Base-by-base conservation (phyloP, 2,329 filamentous ascomycete genomes). In the Fonsecaea nubica region DNA sequence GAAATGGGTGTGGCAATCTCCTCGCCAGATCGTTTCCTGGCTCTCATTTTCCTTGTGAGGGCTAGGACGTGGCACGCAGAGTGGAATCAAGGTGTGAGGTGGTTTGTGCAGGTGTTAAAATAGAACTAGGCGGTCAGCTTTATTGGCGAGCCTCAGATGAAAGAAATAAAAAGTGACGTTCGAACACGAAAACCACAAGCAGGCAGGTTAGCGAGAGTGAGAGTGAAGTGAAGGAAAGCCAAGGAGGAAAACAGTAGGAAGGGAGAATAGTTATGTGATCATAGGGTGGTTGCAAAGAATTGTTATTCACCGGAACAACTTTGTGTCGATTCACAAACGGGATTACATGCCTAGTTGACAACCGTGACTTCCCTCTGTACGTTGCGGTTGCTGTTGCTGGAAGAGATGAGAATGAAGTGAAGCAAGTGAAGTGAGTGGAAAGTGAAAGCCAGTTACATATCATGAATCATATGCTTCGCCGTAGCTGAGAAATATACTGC, bases 11-110 rank as follows among this genome's bases (percentile, higher is more conserved):
- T 35, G 33, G 33, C 10, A 18, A 58, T 21, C 18, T 30, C 15
- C 3, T 15, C 32, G 21, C 55, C 55, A 40, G 55, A n/a, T 38
- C 55, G 55, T 30, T 58, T 58, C 33, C 38, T 10, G 55, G 35
- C 15, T 33, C 35, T 45, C 21, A 63, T 58, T 18, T n/a, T 38
- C 15, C 52, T 9, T 35, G 53, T 30, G 8, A 3, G 12, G 12
- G 4, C 5, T 13, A 21, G 7, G 45, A 10, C 12, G 7, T 50
- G 18, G 9, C 21, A 12, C n/a, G 18, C 3, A 10, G 45, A 2
- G 18, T 25, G 18, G 9, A 50, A 21, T 50, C 42, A 50, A 25
- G 21, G 21, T 50, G 9, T 4, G 15, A 7, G n/a, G 8, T 25
- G 8, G 9, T 25, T 3, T 50, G 7, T 30, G 18, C 21, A 25